phyloP scores from a whole-genome alignment of 305 asterid species.

The Plantago rigida region DNA sequence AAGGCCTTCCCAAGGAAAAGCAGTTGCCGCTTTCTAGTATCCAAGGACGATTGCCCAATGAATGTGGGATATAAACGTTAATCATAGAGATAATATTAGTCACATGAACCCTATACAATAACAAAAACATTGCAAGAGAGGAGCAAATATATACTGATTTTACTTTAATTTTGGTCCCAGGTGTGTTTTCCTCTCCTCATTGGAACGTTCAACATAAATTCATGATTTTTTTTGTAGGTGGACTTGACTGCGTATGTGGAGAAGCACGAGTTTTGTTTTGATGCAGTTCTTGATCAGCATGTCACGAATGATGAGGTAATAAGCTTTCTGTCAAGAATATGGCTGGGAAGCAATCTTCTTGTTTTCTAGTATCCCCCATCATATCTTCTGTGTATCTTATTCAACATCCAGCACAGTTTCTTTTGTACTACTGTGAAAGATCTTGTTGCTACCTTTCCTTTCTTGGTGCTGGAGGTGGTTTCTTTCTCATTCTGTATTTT shows the following conservation, averaged over 20 bases:
- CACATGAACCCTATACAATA: background rate
- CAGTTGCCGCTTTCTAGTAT: no score
- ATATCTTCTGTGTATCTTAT: background rate
- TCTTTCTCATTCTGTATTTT: no score
- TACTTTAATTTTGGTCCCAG: no score
- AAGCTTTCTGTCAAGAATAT: background rate
- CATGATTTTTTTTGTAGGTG: conserved; percentile 43
- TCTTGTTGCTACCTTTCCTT: conserved; percentile 1
- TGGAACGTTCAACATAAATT: conserved; percentile 24
- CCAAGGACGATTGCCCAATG: no score
- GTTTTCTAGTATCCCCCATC: no score
- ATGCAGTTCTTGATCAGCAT: conserved; percentile 86
- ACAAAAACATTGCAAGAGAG: background rate
- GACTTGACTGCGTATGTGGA: conserved; percentile 98
- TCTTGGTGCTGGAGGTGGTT: background rate
- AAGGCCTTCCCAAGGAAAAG: no score
- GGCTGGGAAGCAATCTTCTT: no score
- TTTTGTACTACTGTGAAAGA: background rate
- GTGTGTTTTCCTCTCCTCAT: background rate
- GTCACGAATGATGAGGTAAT: conserved; percentile 95
- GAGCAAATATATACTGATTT: no score
- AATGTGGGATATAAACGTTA: no score
- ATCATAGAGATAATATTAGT: no score
- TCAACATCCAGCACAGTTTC: background rate
- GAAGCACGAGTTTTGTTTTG: conserved; percentile 95